Conservation (phyloP, 495 filamentous ascomycete species). For the Penicillium argentinense region DNA sequence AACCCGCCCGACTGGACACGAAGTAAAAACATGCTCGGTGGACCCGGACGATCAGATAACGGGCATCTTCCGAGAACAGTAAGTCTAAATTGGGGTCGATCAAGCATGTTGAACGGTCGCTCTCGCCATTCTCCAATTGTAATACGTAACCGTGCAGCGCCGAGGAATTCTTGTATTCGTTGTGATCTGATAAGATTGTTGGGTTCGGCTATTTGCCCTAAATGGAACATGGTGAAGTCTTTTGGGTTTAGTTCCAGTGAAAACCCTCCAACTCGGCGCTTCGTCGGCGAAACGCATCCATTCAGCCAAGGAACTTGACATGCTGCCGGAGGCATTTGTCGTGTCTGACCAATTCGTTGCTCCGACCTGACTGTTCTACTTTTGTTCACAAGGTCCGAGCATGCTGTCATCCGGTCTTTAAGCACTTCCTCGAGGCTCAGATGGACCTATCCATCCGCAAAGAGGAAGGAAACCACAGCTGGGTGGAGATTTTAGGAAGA, state of each 20-base stretch:
- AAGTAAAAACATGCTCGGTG: background rate
- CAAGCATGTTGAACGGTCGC: no score
- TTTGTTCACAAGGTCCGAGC: conserved; percentile 1
- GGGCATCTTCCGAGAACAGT: conserved; percentile 16
- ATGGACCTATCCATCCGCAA: no score
- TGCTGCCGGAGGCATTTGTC: background rate
- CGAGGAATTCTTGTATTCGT: no score
- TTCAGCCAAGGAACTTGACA: background rate
- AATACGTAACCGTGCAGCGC: no score
- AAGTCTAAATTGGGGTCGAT: conserved; percentile 5
- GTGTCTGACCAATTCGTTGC: background rate
- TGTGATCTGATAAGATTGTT: conserved; percentile 18
- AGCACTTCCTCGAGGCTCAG: no score
- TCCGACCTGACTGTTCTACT: background rate
- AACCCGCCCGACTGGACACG: no score
- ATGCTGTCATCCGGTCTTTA: no score
- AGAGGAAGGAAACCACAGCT: no score
- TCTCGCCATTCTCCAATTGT: conserved; percentile 1
- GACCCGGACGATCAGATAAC: conserved; percentile 13
- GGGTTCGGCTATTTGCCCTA: conserved; percentile 1
- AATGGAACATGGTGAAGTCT: background rate
- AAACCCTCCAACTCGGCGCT: background rate
- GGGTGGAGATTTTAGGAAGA: no score
- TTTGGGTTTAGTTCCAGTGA: background rate
- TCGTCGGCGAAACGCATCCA: background rate